These are phyloP conservation scores for Stachybotrys chlorohalonatus DNA, from an alignment of 2,329 filamentous ascomycete genomes.

Conservation along the genomic window DNA sequence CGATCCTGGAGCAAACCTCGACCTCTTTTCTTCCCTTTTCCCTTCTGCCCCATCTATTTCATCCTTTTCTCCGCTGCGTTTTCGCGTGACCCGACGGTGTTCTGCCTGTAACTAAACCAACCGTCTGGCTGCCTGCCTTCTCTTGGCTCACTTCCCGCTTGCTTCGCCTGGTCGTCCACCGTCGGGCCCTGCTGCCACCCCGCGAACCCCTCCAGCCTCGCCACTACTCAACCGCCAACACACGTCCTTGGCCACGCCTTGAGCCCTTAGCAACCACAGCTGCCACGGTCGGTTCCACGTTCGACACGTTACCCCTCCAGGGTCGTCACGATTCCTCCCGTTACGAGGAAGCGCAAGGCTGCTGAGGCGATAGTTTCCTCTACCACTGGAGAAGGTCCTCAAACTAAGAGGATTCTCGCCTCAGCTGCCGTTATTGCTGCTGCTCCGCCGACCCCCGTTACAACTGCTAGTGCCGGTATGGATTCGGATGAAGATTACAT, in stretches of 20 bases:
- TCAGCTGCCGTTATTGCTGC: slow-evolving; percentile 35
- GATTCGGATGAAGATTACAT: slow-evolving; percentile 94
- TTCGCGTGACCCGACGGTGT: background rate
- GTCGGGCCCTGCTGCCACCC: background rate
- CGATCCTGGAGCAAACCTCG: background rate
- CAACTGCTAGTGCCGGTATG: slow-evolving; percentile 56
- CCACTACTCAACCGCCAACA: background rate
- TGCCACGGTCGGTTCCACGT: background rate
- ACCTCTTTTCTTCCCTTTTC: background rate
- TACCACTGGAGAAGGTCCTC: slow-evolving; percentile 28
- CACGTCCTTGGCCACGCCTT: background rate
- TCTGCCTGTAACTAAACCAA: background rate
- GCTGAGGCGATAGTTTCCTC: slow-evolving; percentile 54
- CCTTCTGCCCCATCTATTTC: background rate
- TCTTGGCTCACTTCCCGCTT: background rate
- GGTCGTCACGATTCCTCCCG: slow-evolving; percentile 49
- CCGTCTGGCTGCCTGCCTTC: too few species aligned
- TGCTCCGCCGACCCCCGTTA: slow-evolving; percentile 50
- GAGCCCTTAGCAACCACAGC: background rate
- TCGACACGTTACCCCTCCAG: background rate
- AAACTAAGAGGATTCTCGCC: slow-evolving; percentile 48
- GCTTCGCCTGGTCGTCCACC: background rate
- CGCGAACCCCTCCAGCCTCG: background rate
- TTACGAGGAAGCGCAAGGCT: slow-evolving; percentile 53
- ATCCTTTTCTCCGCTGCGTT: background rate